Percentiles rank a stretch among this genome's conserved stretches.
phyloP scores from a whole-genome alignment of 2,329 filamentous ascomycete species.

The Dendryphion nanum region DNA sequence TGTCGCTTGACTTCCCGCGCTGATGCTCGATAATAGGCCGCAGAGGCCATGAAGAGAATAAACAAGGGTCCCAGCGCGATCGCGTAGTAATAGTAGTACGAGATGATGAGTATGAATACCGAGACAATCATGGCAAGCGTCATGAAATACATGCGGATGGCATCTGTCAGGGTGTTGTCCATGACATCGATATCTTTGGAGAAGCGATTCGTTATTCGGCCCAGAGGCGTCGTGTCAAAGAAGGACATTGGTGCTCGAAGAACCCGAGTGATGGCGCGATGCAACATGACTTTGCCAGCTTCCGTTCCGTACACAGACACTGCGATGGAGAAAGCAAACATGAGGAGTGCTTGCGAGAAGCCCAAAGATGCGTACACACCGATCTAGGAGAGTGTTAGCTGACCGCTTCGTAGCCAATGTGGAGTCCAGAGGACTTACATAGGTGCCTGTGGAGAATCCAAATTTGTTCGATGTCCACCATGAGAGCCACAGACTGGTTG shows the following conservation, averaged over 20 bases:
- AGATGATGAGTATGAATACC: conserved; percentile 86
- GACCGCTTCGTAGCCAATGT: conserved; percentile 4
- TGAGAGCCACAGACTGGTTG: conserved; percentile 87
- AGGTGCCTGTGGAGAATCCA: conserved; percentile 62
- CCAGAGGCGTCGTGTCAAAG: conserved; percentile 94
- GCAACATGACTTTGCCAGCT: conserved; percentile 78
- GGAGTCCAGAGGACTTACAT: conserved; percentile 58
- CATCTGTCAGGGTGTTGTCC: conserved; percentile 88
- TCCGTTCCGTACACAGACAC: conserved; percentile 78
- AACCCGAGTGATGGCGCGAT: conserved; percentile 74
- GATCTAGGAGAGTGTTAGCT: conserved; percentile 48
- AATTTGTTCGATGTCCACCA: conserved; percentile 88
- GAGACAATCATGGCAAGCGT: conserved; percentile 79
- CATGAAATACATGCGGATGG: conserved; percentile 88
- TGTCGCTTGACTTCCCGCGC: conserved; percentile 93
- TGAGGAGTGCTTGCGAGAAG: conserved; percentile 65
- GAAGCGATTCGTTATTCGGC: conserved; percentile 94
- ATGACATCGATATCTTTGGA: conserved; percentile 94
- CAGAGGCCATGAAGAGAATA: conserved; percentile 75
- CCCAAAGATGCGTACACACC: conserved; percentile 71
- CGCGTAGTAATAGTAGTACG: conserved; percentile 90
- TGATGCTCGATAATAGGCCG: conserved; percentile 85
- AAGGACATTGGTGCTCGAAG: conserved; percentile 75
- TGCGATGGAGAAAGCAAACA: conserved; percentile 77
- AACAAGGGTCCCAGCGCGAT: conserved; percentile 69